phyloP scores from a whole-genome alignment of 345 rosid species.

The Citrus sp. region DNA sequence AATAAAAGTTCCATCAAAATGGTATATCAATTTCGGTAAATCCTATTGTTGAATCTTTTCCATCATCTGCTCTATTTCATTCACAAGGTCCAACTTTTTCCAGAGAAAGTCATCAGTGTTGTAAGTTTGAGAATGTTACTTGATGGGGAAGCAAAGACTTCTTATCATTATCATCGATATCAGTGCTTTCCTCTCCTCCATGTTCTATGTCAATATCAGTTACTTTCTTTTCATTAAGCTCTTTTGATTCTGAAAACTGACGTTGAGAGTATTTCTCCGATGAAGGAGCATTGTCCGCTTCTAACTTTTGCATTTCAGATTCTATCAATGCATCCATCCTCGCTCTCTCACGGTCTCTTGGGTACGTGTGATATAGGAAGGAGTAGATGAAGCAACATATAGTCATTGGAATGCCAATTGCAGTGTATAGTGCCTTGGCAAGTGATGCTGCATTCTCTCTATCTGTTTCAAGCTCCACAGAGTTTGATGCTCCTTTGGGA shows the following conservation, averaged over 20 bases:
- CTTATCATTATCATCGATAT: slow-evolving; percentile 35
- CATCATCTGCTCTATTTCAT: not conserved
- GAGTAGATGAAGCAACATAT: slow-evolving; percentile 76
- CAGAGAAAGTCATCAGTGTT: not conserved
- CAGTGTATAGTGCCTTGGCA: slow-evolving; percentile 75
- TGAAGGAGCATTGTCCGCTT: slow-evolving; percentile 12
- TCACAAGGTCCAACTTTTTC: not conserved
- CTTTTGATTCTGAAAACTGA: slow-evolving; percentile 8
- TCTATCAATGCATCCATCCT: slow-evolving; percentile 73
- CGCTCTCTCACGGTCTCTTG: slow-evolving; percentile 75
- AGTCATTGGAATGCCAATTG: slow-evolving; percentile 73
- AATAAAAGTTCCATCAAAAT: too few species aligned
- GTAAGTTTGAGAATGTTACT: not conserved
- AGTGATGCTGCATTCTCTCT: slow-evolving; percentile 70
- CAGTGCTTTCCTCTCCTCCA: slow-evolving; percentile 17
- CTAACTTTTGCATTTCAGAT: slow-evolving; percentile 56
- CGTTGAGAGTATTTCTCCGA: not conserved
- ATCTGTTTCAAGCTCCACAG: slow-evolving; percentile 48
- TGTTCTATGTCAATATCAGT: slow-evolving; percentile 20
- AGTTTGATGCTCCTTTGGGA: slow-evolving; percentile 40
- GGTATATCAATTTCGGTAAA: not conserved
- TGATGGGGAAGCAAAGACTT: slow-evolving; percentile 21
- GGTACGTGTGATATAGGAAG: slow-evolving; percentile 71
- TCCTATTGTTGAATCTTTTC: not conserved
- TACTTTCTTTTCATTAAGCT: slow-evolving; percentile 11